Percentiles rank a stretch among this genome's conserved stretches.
Evolutionary conservation across 345 rosid genomes (phyloP).

Genomic region (Hypericum perforatum): DNA sequence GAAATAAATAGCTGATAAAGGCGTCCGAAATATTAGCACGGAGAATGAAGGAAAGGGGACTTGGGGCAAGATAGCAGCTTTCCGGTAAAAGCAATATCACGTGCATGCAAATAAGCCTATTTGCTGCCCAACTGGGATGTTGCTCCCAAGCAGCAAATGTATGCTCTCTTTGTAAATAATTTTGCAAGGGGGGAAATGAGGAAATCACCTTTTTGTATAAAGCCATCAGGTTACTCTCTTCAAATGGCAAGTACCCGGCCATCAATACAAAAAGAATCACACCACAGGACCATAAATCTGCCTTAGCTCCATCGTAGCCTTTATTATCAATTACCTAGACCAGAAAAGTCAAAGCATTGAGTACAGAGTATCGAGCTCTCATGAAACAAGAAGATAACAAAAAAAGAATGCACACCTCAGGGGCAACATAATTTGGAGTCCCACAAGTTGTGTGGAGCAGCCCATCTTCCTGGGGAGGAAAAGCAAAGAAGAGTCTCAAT

Average conservation of each 20-base stretch:
- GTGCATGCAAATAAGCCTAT: no score
- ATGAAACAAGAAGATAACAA: neutral
- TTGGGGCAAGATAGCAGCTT: no score
- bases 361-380: slow-evolving; percentile 5
- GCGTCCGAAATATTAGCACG: no score
- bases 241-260: slow-evolving; percentile 98
- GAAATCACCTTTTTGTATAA: slow-evolving; percentile 65
- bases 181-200: slow-evolving; percentile 3
- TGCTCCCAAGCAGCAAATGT: no score
- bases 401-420: slow-evolving; percentile 52
- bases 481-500: slow-evolving; percentile 5
- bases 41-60: no score
- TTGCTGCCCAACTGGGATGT: no score
- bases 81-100: no score
- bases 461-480: slow-evolving; percentile 72
- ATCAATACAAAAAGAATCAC: slow-evolving; percentile 92
- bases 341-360: slow-evolving; percentile 8
- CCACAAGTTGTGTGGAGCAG: slow-evolving; percentile 98
- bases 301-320: slow-evolving; percentile 96
- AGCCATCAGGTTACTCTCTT: slow-evolving; percentile 72
- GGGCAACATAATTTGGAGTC: slow-evolving; percentile 99
- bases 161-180: no score
- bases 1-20: no score
- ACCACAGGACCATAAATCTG: slow-evolving; percentile 98
- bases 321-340: slow-evolving; percentile 84